Base-by-base conservation (phyloP, 1,284 basidiomycete genomes). In the Ganoderma sp. region DNA sequence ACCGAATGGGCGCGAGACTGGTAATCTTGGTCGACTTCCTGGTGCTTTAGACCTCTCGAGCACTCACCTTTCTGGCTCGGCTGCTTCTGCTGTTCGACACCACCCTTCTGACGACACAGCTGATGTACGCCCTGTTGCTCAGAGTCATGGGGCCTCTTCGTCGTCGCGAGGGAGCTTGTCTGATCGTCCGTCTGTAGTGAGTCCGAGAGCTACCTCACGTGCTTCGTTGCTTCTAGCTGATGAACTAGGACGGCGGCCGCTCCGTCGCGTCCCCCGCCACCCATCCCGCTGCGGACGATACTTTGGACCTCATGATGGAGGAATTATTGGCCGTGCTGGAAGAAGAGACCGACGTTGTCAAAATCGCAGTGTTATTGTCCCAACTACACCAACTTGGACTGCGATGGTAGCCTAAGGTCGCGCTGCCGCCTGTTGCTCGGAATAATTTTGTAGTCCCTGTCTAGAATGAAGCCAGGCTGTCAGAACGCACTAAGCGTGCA, bases 321-420 rank as follows among this genome's bases (percentile, higher is more conserved):
- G 62, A 54, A 37, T 17, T 63, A 50, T 15, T 63, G 37, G 37
- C 50, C 15, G 48, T 39, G 2, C 14, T 64, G 54, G 63, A 64
- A 32, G 50, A 14, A 4, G 63, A 64, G 56, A 64, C 41, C 7
- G 63, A 64, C 41, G 34, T 59, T 6, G 52, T 57, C 41, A 64
- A 37, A 42, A 64, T 64, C 22, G 63, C 57, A 14, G 12, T 45
- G 14, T 14, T 64, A 14, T 41, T 64, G 22, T 41, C 56, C 3
- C 25, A 57, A 34, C 28, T 64, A 6, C 54, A 54, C 9, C 25
- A 54, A 39, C 42, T 64, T 9, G 63, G 63, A 8, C 39, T 64
- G 28, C 37, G 32, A n/a, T 64, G 63, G 63, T 64, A 64, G 34
- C n/a, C 19, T 1, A 19, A 12, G 37, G 22, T 42, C 17, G 34